Percentiles rank a stretch among this genome's conserved stretches.
Evolutionary conservation across 768 basidiomycete species (phyloP).

Genomic region (Russula emetica): DNA sequence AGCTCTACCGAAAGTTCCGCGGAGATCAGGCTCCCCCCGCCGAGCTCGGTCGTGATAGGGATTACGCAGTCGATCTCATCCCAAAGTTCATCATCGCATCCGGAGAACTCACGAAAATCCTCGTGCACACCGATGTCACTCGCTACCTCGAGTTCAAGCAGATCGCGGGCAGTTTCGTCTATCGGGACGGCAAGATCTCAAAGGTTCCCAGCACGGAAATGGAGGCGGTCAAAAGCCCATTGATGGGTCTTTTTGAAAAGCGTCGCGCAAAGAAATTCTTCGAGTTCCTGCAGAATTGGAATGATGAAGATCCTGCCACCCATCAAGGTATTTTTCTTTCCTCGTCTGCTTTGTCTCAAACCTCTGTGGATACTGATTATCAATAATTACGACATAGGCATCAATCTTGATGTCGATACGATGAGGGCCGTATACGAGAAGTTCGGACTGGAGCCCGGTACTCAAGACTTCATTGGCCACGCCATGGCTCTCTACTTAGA

Average conservation of each 20-base stretch:
- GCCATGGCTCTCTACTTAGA: slow-evolving; percentile 98
- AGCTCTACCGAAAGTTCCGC: slow-evolving; percentile 97
- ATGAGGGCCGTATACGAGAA: slow-evolving; percentile 97
- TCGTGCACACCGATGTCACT: slow-evolving; percentile 98
- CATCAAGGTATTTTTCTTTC: slow-evolving; percentile 69
- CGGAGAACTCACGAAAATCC: slow-evolving; percentile 95
- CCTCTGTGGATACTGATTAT: not conserved
- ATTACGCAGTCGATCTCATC: slow-evolving; percentile 96
- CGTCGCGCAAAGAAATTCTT: slow-evolving; percentile 98
- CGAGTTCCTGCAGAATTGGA: slow-evolving; percentile 93
- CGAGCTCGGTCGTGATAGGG: slow-evolving; percentile 91
- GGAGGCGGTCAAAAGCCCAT: slow-evolving; percentile 89
- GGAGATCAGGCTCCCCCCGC: slow-evolving; percentile 67
- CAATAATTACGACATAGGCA: slow-evolving; percentile 44
- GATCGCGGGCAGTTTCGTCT: slow-evolving; percentile 97
- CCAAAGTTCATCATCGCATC: slow-evolving; percentile 99
- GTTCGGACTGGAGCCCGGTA: slow-evolving; percentile 94
- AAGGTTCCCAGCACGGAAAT: slow-evolving; percentile 98
- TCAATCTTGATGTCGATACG: slow-evolving; percentile 83
- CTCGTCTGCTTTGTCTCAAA: not conserved
- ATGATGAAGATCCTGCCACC: slow-evolving; percentile 90
- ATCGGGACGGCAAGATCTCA: slow-evolving; percentile 92
- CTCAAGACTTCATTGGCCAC: slow-evolving; percentile 98
- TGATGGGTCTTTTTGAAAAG: slow-evolving; percentile 99
- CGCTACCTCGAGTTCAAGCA: slow-evolving; percentile 99